Evolutionary conservation across 2,329 filamentous ascomycete species (phyloP), one percentile per base, ranked within the genome.

Genomic region (Fonsecaea erecta): DNA sequence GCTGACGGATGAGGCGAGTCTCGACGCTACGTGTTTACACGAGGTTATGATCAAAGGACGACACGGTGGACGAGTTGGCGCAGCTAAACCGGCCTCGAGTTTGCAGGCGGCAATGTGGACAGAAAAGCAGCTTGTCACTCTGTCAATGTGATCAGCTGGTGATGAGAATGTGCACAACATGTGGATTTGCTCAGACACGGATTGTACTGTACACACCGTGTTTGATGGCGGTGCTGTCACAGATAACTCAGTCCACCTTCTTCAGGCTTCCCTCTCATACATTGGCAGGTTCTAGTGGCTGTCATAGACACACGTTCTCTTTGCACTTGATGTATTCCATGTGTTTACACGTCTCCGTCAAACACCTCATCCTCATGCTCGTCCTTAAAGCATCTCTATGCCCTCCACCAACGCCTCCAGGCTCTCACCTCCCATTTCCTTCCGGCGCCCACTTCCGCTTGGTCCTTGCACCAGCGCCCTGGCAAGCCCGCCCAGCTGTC

Each of bases 401-500:
- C 65, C 69, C 51, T 72, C 69, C 12, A 71, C 63, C n/a, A 72
- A 30, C 21, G 59, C 55, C 21, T 70, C 70, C 21, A 72, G 30
- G n/a, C 64, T 62, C 24, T 60, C 55, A 18, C 14, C 63, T 12
- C 24, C 37, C 24, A 55, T n/a, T 9, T 37, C 26, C 37, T 12
- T 34, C 21, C 24, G 18, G 40, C 21, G n/a, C 35, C 55, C 48
- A 26, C n/a, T 14, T 26, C 40, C 26, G 37, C 9, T 32, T 12
- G 40, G 24, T 21, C 21, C 46, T 16, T 43, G 35, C 21, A 59
- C 48, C 30, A 71, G 46, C 37, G 48, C 58, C 43, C 58, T 64
- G 8, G 68, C 70, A 53, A 72, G 14, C 21, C 55, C 75, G 43
- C 70, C 80, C 48, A 96, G 75, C 66, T 86, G 85, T 67, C 89